phyloP scores from a whole-genome alignment of 1,139 yeast genomes.

The Saccharomyces hybrid region DNA sequence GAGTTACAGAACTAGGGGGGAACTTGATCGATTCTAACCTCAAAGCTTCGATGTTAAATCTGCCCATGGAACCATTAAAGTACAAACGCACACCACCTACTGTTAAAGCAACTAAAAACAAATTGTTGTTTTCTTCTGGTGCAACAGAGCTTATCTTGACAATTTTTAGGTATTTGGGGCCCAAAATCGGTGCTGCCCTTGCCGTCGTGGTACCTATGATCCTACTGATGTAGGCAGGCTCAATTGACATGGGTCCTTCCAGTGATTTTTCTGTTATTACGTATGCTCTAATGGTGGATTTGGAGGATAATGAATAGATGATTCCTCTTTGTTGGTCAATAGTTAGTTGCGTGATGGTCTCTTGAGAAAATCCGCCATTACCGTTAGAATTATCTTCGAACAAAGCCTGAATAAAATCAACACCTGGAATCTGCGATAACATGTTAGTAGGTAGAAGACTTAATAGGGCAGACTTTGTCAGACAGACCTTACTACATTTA shows the following conservation, averaged over 20 bases:
- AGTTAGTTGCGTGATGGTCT: conserved; percentile 53
- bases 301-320: conserved; percentile 74
- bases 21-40: conserved; percentile 54
- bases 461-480: conserved; percentile 60
- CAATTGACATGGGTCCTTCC: conserved; percentile 33
- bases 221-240: conserved; percentile 38
- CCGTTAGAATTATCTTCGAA: conserved; percentile 26
- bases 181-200: conserved; percentile 35
- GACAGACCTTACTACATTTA: conserved; percentile 73
- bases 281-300: conserved; percentile 76
- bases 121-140: conserved; percentile 55
- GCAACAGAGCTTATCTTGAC: conserved; percentile 58
- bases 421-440: conserved; percentile 37
- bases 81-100: conserved; percentile 76
- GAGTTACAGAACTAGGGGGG: conserved; percentile 64
- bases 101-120: conserved; percentile 80
- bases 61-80: conserved; percentile 43
- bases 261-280: conserved; percentile 39
- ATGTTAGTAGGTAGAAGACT: conserved; percentile 45
- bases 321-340: conserved; percentile 72
- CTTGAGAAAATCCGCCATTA: conserved; percentile 35
- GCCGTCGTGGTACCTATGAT: conserved; percentile 50
- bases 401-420: conserved; percentile 34
- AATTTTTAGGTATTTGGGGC: conserved; percentile 38
- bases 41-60: conserved; percentile 36